Conservation (phyloP, 2,329 filamentous ascomycete species). For the Fusarium mundagurra region DNA sequence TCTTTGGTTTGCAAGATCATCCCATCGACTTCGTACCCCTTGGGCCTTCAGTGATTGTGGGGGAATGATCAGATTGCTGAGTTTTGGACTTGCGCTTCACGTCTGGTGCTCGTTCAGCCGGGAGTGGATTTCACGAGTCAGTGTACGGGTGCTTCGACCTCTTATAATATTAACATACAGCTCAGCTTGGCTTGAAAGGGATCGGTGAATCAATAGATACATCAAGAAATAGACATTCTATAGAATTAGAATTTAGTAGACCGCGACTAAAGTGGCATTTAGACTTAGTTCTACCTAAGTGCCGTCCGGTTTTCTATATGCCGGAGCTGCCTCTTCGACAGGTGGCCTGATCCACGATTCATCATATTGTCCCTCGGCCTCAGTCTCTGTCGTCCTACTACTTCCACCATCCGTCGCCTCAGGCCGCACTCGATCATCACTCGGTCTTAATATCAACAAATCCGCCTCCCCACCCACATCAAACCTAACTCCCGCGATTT, state of each 20-base stretch:
- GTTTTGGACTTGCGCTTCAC: background rate
- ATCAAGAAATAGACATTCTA: background rate
- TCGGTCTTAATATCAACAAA: background rate
- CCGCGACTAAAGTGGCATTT: background rate
- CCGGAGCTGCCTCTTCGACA: background rate
- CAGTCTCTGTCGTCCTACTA: background rate
- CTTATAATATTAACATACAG: background rate
- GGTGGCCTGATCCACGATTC: background rate
- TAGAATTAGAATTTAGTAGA: background rate
- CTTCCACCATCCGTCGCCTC: background rate
- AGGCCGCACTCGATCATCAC: background rate
- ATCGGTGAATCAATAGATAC: background rate
- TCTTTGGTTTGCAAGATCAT: background rate
- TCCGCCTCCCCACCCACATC: background rate
- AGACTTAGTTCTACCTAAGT: background rate
- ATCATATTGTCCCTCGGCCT: background rate
- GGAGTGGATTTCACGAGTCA: background rate
- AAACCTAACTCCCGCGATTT: background rate
- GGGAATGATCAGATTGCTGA: background rate
- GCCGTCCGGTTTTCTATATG: accelerated
- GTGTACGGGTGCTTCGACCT: background rate
- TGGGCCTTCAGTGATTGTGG: background rate
- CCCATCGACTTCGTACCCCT: background rate
- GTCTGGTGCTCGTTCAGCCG: background rate
- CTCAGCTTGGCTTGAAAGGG: background rate